Evolutionary conservation across 345 rosid species (phyloP), one percentile per base, ranked within the genome.

Genomic region (Pistacia integerrima): DNA sequence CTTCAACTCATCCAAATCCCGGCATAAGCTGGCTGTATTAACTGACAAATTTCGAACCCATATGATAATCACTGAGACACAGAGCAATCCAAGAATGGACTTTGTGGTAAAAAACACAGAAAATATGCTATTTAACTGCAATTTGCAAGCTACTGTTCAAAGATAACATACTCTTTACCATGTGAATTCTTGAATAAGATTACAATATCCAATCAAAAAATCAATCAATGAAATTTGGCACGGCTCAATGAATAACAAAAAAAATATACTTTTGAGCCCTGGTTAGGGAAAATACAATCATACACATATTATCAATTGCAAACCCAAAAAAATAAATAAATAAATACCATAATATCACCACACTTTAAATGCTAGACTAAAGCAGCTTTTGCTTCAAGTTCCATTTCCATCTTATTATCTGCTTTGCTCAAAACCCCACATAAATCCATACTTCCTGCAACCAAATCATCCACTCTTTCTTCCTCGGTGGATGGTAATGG

Each of bases 381-480:
- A 62, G 67, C 82, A 57, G 7, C 35, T 72, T 73, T 74, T 49
- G 62, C 64, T 68, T 69, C 44, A 57, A 59, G 61, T 46, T 54
- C 57, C 13, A 18, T 17, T 4, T 64, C 59, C 12, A 18, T 20
- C 18, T 25, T 62, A 68, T 17, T 25, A 8, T 64, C 80, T 57
- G 63, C 38, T 66, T 33, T 66, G 63, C 54, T 49, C 74, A 72
- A 28, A 46, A 68, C 10, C 68, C 66, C 67, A 59, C 80, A 64
- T 16, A 70, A 69, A 62, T 60, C 84, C 0, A 72, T 58, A 72
- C 74, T 25, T 54, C 67, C 20, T 14, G 56, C 30, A 0, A 78
- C 48, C 77, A 80, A 69, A 72, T 81, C 76, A 51, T 67, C 67
- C 36, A 78, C 8, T 38, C 30, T 69, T 35, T 68, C 70, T 73